Conservation (phyloP, 148 eudicot species). For the Arbutus unedo region DNA sequence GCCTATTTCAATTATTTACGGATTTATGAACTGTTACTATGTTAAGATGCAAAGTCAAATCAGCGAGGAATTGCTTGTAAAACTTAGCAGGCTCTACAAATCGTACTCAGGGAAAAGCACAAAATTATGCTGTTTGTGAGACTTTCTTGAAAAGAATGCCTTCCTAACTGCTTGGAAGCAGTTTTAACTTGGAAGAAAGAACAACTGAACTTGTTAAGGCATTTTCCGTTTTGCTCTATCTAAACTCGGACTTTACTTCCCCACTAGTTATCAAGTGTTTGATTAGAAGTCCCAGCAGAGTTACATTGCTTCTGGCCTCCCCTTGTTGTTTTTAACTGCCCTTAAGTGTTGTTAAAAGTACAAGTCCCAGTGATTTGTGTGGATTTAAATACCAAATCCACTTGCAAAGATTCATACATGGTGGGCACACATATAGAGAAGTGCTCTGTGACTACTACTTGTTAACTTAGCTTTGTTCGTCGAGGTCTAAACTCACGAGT, state of each 20-base stretch:
- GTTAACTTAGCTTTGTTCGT: background rate
- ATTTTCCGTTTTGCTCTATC: background rate
- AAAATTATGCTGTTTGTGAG: background rate
- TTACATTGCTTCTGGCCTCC: background rate
- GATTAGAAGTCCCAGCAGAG: background rate
- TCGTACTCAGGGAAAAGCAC: background rate
- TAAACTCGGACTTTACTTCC: background rate
- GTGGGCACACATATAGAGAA: background rate
- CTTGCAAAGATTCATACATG: background rate
- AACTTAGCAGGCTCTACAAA: background rate
- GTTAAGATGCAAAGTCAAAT: background rate
- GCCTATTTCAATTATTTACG: background rate
- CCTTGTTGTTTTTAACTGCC: background rate
- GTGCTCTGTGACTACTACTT: background rate
- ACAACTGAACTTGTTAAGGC: background rate
- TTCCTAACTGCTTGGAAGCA: background rate
- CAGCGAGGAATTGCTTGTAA: background rate
- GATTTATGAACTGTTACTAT: background rate
- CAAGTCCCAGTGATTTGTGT: background rate
- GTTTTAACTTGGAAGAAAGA: background rate
- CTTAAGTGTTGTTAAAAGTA: background rate
- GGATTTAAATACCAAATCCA: background rate
- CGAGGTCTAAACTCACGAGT: background rate
- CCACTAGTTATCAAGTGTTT: background rate
- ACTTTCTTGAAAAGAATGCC: background rate